These are phyloP conservation scores for Phytophthora syringae DNA, from an alignment of 352 stramenopile genomes.

Conservation along the genomic window DNA sequence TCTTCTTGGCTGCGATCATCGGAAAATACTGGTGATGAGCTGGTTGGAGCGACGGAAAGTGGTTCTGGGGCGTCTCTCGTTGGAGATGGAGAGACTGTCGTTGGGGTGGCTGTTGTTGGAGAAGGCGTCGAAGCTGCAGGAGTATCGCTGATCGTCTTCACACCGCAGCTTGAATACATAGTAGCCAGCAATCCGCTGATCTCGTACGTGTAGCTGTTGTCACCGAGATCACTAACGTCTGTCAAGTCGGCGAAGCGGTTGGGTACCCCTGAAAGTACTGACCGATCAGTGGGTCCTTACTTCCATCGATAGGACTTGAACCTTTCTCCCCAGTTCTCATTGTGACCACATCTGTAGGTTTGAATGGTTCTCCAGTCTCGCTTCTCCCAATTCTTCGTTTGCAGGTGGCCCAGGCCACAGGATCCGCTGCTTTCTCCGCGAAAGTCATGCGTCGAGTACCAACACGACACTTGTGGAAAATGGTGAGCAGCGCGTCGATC, in stretches of 20 bases:
- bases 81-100: neutral
- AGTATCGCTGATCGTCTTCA: neutral
- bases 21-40: neutral
- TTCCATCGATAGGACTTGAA: constrained; percentile 34
- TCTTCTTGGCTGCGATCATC: constrained; percentile 2
- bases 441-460: constrained; percentile 48
- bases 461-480: constrained; percentile 73
- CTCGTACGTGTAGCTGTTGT: constrained; percentile 59
- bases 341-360: constrained; percentile 44
- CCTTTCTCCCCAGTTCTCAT: constrained; percentile 47
- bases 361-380: constrained; percentile 37
- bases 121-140: constrained; percentile 7
- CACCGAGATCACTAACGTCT: constrained; percentile 44
- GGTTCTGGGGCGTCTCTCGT: neutral
- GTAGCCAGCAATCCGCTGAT: constrained; percentile 40
- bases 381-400: constrained; percentile 27
- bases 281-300: constrained; percentile 42
- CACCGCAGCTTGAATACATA: constrained; percentile 44
- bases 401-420: constrained; percentile 53
- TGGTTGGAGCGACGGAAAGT: neutral
- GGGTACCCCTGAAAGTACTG: constrained; percentile 42
- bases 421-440: constrained; percentile 47
- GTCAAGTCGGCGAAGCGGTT: constrained; percentile 49
- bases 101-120: neutral
- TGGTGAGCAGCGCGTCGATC: constrained; percentile 63